These are phyloP conservation scores for Nannizzia gypsea DNA, from an alignment of 2,329 filamentous ascomycete genomes.

Conservation along the genomic window DNA sequence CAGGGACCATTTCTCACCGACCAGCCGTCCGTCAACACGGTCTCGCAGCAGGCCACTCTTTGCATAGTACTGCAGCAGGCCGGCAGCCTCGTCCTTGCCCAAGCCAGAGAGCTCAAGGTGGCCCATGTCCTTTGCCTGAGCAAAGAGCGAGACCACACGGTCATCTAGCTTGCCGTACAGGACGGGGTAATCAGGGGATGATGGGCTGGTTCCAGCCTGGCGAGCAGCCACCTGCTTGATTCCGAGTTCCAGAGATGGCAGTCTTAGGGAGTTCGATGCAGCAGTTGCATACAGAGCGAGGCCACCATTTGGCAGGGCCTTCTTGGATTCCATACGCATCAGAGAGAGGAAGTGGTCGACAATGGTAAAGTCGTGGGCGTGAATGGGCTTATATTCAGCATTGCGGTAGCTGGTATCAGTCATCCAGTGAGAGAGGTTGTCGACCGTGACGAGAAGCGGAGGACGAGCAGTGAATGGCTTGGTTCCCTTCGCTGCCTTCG, in stretches of 20 bases:
- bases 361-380: constrained; percentile 72
- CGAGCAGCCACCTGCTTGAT: constrained; percentile 42
- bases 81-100: constrained; percentile 60
- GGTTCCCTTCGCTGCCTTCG: constrained; percentile 21
- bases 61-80: constrained; percentile 87
- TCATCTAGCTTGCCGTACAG: constrained; percentile 43
- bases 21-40: constrained; percentile 55
- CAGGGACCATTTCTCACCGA: constrained; percentile 74
- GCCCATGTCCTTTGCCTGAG: constrained; percentile 30
- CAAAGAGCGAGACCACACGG: constrained; percentile 38
- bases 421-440: constrained; percentile 76
- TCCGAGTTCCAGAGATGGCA: constrained; percentile 56
- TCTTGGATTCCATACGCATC: constrained; percentile 35
- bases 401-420: constrained; percentile 61
- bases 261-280: constrained; percentile 54
- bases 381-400: constrained; percentile 59
- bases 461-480: constrained; percentile 39
- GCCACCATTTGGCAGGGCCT: constrained; percentile 57
- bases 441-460: constrained; percentile 62
- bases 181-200: constrained; percentile 32
- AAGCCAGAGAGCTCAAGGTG: constrained; percentile 53
- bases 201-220: constrained; percentile 26
- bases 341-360: constrained; percentile 63
- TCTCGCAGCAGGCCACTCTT: constrained; percentile 66
- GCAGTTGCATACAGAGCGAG: constrained; percentile 64